Percentiles rank a stretch among this genome's conserved stretches.
Conservation (phyloP, 106 monocot species). For the Phalaenopsis aphrodite region DNA sequence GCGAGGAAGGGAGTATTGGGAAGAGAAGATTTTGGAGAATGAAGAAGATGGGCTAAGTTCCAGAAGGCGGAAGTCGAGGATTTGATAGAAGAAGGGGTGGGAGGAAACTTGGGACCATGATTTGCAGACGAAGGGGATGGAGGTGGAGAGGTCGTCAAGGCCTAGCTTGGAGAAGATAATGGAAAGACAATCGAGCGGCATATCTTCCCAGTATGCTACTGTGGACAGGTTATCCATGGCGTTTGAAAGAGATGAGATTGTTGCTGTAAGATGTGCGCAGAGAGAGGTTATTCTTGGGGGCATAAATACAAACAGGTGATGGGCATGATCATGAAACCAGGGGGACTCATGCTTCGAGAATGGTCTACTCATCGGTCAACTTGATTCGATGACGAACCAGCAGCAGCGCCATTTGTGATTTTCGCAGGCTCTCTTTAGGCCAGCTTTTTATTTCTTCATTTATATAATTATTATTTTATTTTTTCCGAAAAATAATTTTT, state of each 20-base stretch:
- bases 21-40: conserved; percentile 9
- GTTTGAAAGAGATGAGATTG: background rate
- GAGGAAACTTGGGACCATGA: conserved; percentile 27
- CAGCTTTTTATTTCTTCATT: too few species aligned
- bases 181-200: conserved; percentile 38
- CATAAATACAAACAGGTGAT: conserved; percentile 4
- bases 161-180: conserved; percentile 33
- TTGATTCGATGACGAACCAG: too few species aligned
- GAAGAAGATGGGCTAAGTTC: conserved; percentile 40
- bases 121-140: conserved; percentile 38
- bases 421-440: too few species aligned
- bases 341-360: too few species aligned
- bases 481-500: too few species aligned
- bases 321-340: background rate
- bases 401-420: too few species aligned
- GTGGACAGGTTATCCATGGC: background rate
- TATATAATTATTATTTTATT: too few species aligned
- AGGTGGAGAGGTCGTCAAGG: conserved; percentile 28
- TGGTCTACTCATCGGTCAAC: too few species aligned
- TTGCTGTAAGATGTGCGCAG: background rate
- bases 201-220: conserved; percentile 27
- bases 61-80: conserved; percentile 28
- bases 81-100: conserved; percentile 26
- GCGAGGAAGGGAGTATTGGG: conserved; percentile 3
- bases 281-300: background rate